phyloP scores from a whole-genome alignment of 441 rosid species.

The Geranium incanum region DNA sequence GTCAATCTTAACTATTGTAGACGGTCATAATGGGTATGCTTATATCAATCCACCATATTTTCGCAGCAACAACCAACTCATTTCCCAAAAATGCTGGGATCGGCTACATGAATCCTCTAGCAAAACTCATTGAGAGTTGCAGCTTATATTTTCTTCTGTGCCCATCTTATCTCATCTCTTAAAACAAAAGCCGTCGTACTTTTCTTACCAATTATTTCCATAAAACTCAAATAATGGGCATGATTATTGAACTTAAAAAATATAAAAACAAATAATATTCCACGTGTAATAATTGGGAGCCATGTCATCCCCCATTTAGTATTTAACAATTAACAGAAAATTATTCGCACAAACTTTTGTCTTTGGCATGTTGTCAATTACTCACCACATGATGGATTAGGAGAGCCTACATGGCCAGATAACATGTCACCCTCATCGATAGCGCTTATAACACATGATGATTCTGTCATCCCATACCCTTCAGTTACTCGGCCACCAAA shows the following conservation, averaged over 20 bases:
- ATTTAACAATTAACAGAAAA: neutral
- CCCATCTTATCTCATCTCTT: neutral
- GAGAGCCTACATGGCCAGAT: conserved; percentile 92
- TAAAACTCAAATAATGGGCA: neutral
- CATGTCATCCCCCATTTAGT: neutral
- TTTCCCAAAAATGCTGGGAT: neutral
- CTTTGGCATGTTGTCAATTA: conserved; percentile 9
- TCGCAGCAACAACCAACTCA: neutral
- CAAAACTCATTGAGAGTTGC: neutral
- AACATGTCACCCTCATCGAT: conserved; percentile 73
- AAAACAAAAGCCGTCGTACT: neutral
- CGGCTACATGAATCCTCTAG: neutral
- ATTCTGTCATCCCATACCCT: conserved; percentile 99
- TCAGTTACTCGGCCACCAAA: conserved; percentile 69
- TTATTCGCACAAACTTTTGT: neutral
- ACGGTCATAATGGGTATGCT: conserved; percentile 4
- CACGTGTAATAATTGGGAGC: neutral
- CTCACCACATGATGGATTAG: conserved; percentile 93
- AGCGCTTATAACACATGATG: conserved; percentile 66
- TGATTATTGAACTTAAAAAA: neutral
- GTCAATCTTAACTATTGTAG: conserved; percentile 2
- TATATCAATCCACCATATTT: neutral
- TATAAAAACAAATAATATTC: neutral
- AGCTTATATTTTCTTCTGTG: neutral
- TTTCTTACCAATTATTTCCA: neutral